These are phyloP conservation scores for Trichophyton schoenleinii DNA, from an alignment of 2,329 filamentous ascomycete genomes.

Conservation along the genomic window DNA sequence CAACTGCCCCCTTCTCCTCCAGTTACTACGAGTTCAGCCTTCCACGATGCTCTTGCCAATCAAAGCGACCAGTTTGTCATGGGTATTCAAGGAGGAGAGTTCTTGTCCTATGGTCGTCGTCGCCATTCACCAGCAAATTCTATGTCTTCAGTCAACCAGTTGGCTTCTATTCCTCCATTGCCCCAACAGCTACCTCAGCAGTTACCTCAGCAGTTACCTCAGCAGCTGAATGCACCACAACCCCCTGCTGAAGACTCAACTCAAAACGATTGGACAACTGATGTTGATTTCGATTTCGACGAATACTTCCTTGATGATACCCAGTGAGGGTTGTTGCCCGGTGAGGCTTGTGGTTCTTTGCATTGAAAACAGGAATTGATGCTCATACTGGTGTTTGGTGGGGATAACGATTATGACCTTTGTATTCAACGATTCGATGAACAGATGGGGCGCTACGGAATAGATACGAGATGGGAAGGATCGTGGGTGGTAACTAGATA, in stretches of 20 bases:
- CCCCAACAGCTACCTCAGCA: too few species aligned
- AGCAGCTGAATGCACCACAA: neutral
- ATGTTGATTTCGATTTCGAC: constrained; percentile 11
- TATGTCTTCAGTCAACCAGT: neutral
- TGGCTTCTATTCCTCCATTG: neutral
- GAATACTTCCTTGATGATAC: constrained; percentile 7
- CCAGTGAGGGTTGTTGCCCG: neutral
- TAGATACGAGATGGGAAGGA: neutral
- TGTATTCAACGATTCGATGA: neutral
- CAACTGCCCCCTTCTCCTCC: neutral
- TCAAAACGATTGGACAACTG: neutral
- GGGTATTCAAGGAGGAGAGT: constrained; percentile 5
- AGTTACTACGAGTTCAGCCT: neutral
- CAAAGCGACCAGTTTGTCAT: constrained; percentile 7
- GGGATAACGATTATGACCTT: neutral
- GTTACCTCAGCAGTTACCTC: neutral
- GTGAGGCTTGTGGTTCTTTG: neutral
- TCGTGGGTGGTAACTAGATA: neutral
- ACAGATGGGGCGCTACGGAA: neutral
- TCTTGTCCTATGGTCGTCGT: constrained; percentile 8
- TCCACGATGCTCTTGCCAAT: constrained; percentile 6
- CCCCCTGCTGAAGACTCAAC: neutral
- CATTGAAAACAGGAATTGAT: neutral
- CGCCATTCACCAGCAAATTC: neutral
- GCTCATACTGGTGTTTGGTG: neutral